Evolutionary conservation across 1,139 yeast species (phyloP).

Genomic region (Yamadazyma membranifaciens): DNA sequence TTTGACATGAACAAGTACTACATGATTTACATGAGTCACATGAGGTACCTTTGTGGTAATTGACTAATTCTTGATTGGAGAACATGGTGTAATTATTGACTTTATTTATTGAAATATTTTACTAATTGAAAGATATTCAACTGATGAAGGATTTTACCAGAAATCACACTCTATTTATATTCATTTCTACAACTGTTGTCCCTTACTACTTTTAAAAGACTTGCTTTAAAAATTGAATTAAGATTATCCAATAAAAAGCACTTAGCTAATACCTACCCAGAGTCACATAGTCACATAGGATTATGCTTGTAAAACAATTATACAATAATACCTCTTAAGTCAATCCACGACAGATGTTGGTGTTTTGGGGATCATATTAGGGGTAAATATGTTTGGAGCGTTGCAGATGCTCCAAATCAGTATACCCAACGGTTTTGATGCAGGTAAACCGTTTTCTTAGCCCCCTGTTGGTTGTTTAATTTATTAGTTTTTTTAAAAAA

Average conservation of each 20-base stretch:
- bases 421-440: not conserved
- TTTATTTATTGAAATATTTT: not conserved
- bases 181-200: not conserved
- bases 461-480: no score
- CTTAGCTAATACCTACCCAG: no score
- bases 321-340: no score
- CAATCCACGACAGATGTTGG: not conserved
- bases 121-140: not conserved
- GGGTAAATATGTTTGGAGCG: not conserved
- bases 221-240: no score
- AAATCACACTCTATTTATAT: not conserved
- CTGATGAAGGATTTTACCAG: not conserved
- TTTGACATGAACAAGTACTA: conserved; percentile 13
- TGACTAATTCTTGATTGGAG: conserved; percentile 12
- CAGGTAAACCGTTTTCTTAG: not conserved
- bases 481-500: no score
- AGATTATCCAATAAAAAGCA: no score
- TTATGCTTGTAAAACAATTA: no score
- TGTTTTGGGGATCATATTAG: not conserved
- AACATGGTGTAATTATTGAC: conserved; percentile 1
- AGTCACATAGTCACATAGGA: no score
- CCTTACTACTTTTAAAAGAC: no score
- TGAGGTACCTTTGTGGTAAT: conserved; percentile 11
- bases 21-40: conserved; percentile 14
- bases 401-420: no score